A percentile compares a stretch with the other conserved stretches of the same genome.
Evolutionary conservation across 805 yeast species (phyloP).

Genomic region (Komagataella populi): DNA sequence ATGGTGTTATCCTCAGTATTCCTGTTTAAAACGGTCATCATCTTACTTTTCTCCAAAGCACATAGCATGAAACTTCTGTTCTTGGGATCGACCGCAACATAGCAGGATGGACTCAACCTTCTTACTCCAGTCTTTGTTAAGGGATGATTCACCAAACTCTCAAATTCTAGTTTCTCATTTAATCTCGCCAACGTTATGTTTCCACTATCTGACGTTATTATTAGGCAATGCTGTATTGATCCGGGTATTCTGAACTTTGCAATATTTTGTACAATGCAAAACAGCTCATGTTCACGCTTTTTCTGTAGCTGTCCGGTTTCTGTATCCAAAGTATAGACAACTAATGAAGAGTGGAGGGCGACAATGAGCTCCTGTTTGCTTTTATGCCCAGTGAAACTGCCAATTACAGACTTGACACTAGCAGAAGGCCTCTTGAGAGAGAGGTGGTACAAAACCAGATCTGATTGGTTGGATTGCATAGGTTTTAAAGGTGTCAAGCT

Average conservation of each 20-base stretch:
- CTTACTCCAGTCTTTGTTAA: constrained; percentile 64
- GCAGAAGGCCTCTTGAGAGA: constrained; percentile 54
- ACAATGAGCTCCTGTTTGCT: constrained; percentile 50
- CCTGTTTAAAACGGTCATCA: constrained; percentile 51
- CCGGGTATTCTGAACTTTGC: constrained; percentile 40
- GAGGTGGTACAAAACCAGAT: constrained; percentile 50
- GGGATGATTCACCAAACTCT: constrained; percentile 42
- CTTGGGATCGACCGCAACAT: constrained; percentile 54
- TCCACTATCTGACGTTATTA: constrained; percentile 73
- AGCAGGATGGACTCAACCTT: constrained; percentile 63
- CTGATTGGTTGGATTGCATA: constrained; percentile 7
- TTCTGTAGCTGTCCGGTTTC: constrained; percentile 40
- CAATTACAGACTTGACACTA: constrained; percentile 42
- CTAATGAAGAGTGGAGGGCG: constrained; percentile 41
- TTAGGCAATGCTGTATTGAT: constrained; percentile 38
- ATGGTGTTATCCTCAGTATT: constrained; percentile 26
- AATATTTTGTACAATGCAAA: constrained; percentile 45
- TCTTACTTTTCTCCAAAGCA: constrained; percentile 61
- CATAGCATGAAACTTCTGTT: constrained; percentile 58
- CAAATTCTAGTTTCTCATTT: constrained; percentile 20
- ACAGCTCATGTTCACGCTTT: constrained; percentile 29
- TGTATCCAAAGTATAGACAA: constrained; percentile 37
- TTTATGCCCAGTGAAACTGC: constrained; percentile 45
- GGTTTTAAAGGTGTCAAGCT: background rate
- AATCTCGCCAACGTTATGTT: constrained; percentile 33